Base-by-base conservation (phyloP, 257 asterid species). In the Paraleonurus japonicus region DNA sequence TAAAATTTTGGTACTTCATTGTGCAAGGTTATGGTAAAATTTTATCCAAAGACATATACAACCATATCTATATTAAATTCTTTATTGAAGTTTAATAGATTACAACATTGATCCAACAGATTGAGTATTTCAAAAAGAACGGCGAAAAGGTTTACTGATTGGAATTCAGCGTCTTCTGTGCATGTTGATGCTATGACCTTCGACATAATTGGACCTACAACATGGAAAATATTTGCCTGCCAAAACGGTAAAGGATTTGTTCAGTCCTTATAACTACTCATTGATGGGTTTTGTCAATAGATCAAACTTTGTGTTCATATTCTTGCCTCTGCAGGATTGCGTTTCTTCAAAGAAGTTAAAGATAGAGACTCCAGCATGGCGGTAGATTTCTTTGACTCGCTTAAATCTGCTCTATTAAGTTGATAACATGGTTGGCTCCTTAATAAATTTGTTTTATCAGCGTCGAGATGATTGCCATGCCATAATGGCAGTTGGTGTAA, bases 401-500 rank as follows among this genome's bases (percentile, higher is more conserved):
- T 48, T 55, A 62, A 27, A 35, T 6, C 50, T 54, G 26, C 27
- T 58, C 12, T 48, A 32, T 71, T 33, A 53, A 24, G 60, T 72
- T 33, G 62, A 20, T 71, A 27, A 32, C 4, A 12, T 60, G 10
- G 28, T 32, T 72, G 23, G 24, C 28, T 30, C n/a, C 37, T 75
- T 54, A 48, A 55, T 41, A 39, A n/a, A 57, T 58, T 35, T 54
- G 1, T 16, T 32, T 60, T 71, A 20, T 80, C 81, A 81, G 92
- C 75, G 78, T 41, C 84, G 92, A 96, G 95, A 79, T 54, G 81
- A 73, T 75, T 87, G 81, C 63, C 97, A 95, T 12, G 96, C 96
- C 9, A 85, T 94, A 79, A 94, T 94, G 99, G 99, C 96, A n/a
- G 95, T 94, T 74, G 97, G 96, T 61, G 87, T 84, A 37, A 61